Evolutionary conservation across 1,284 basidiomycete genomes (phyloP), one percentile per base, ranked within the genome.

Genomic region (Ganoderma sinense): DNA sequence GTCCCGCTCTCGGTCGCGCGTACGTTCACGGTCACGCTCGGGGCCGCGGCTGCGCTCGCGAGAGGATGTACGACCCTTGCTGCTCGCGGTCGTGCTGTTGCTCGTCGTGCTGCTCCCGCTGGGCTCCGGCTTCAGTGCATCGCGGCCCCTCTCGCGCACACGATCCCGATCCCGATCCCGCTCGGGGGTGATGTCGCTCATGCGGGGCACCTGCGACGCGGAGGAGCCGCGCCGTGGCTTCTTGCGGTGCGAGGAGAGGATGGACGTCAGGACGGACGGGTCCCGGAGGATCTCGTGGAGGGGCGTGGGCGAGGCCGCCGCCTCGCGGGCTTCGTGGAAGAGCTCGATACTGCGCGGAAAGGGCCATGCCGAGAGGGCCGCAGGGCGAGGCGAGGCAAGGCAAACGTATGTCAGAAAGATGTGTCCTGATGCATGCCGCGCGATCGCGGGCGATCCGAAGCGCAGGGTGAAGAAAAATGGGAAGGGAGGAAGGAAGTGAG

Each of bases 281-380:
- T 80, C 79, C 53, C 79, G 80, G 20, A 81, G 75, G 68, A 81
- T 75, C 69, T 77, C 79, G 69, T 75, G 73, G 55, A 81, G 76
- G 5, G 80, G 79, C 20, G 78, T 77, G 8, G 80, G 79, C 23
- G 79, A 76, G n/a, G 73, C 65, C 41, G 77, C 73, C 33, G 77
- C 79, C 73, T 81, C 76, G 58, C 77, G 73, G 36, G 80, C 75
- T 69, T 80, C 77, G 66, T 75, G 67, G 62, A 78, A 69, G 36
- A 78, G 69, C 56, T 75, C 70, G 60, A 69, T 56, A 62, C 76
- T 75, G 69, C 67, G 72, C 61, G 39, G 59, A 59, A 48, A 14
- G 33, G 18, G 18, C 16, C 23, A 14, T 53, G 48, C 23, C 11
- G 48, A 53, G 23, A 53, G 48, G 23, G 48, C 23, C 13, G 13